Evolutionary conservation across 1,284 basidiomycete species (phyloP).

Genomic region (Pyrrhoderma lamaoense): DNA sequence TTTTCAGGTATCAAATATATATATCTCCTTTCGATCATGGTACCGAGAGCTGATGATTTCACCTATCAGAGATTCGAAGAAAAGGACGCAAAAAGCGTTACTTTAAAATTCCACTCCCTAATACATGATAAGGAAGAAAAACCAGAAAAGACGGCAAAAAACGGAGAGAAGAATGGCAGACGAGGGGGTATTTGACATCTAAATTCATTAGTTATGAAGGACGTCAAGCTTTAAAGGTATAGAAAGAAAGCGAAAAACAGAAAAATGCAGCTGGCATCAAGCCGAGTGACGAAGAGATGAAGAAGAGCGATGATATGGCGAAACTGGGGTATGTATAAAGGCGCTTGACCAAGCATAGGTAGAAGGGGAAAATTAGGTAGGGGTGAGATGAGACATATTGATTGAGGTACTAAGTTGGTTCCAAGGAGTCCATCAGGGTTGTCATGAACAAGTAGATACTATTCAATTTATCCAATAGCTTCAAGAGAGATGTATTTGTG

Average conservation of each 20-base stretch:
- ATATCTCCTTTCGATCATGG: too few relatives aligned
- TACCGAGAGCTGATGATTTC: too few relatives aligned
- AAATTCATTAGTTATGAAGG: slow-evolving; percentile 5
- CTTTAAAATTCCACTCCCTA: too few relatives aligned
- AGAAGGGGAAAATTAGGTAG: neutral
- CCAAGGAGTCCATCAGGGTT: neutral
- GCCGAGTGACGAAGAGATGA: neutral
- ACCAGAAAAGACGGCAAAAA: neutral
- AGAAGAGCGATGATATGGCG: neutral
- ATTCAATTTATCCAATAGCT: neutral
- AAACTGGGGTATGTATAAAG: neutral
- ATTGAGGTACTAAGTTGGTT: neutral
- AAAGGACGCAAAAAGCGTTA: too few relatives aligned
- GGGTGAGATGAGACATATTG: too few relatives aligned
- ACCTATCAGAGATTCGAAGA: too few relatives aligned
- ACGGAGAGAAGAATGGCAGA: too few relatives aligned
- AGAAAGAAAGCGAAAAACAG: neutral
- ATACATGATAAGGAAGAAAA: neutral
- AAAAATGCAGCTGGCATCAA: slow-evolving; percentile 1
- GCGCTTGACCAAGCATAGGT: too few relatives aligned
- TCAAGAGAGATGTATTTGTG: neutral
- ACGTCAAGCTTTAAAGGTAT: slow-evolving; percentile 1
- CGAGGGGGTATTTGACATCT: slow-evolving; percentile 10
- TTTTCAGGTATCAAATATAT: too few relatives aligned
- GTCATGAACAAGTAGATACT: neutral